Percentiles rank a stretch among this genome's conserved stretches.
These are phyloP conservation scores for Cercophora newfieldiana DNA, from an alignment of 495 filamentous ascomycete species.

Conservation along the genomic window DNA sequence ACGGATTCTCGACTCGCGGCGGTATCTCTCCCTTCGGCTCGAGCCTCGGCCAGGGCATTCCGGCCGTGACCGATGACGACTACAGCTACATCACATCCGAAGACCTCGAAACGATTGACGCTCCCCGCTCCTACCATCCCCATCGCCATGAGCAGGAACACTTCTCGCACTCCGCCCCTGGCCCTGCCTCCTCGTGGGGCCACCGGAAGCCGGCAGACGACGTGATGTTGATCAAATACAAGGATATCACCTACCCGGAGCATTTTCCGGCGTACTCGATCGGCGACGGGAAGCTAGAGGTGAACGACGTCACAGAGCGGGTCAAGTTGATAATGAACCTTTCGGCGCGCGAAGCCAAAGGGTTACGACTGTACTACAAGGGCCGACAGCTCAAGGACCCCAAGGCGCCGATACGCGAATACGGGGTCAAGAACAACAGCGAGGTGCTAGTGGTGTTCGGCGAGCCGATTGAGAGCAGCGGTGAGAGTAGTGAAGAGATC, in stretches of 20 bases:
- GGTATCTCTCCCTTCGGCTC: conserved; percentile 58
- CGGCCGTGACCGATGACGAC: conserved; percentile 71
- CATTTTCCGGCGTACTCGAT: conserved; percentile 83
- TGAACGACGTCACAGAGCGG: conserved; percentile 64
- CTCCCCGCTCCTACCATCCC: conserved; percentile 39
- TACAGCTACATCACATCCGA: conserved; percentile 79
- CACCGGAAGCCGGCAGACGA: conserved; percentile 61
- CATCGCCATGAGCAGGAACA: conserved; percentile 35
- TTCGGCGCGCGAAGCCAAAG: conserved; percentile 50
- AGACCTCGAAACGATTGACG: conserved; percentile 51
- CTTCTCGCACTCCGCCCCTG: conserved; percentile 26
- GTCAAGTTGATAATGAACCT: conserved; percentile 65
- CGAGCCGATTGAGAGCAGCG: conserved; percentile 47
- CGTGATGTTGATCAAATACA: conserved; percentile 72
- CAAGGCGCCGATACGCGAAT: conserved; percentile 62
- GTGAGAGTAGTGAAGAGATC: conserved; percentile 53
- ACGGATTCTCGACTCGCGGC: conserved; percentile 55
- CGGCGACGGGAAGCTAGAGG: conserved; percentile 69
- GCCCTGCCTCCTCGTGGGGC: conserved; percentile 26
- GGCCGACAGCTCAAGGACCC: conserved; percentile 73
- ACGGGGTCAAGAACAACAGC: conserved; percentile 76
- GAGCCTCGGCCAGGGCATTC: conserved; percentile 47
- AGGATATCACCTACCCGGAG: conserved; percentile 67
- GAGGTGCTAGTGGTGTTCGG: conserved; percentile 63
- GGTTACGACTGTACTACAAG: conserved; percentile 79